These are phyloP conservation scores for Chlorophyllum brunneum DNA, from an alignment of 768 basidiomycete species.

Conservation along the genomic window DNA sequence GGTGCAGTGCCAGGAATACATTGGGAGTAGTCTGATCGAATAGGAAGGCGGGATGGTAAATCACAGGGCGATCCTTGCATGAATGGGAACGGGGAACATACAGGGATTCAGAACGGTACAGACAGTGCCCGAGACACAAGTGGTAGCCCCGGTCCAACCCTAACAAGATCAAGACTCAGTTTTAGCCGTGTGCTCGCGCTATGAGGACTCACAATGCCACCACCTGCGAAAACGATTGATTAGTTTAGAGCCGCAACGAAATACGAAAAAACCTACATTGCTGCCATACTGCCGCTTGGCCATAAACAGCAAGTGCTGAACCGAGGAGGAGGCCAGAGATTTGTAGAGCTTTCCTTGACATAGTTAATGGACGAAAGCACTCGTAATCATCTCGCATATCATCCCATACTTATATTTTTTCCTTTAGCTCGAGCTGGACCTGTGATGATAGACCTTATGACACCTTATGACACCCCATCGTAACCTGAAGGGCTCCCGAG, in stretches of 20 bases:
- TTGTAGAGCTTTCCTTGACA: neutral
- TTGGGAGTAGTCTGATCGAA: constrained; percentile 28
- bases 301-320: neutral
- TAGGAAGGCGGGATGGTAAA: too few relatives aligned
- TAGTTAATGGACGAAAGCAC: neutral
- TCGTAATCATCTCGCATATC: neutral
- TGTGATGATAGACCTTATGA: neutral
- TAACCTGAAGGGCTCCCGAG: constrained; percentile 4
- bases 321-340: neutral
- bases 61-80: neutral
- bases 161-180: constrained; percentile 1
- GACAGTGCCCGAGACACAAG: constrained; percentile 28
- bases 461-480: neutral
- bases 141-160: constrained; percentile 32
- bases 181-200: neutral
- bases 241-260: neutral
- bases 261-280: neutral
- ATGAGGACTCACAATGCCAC: neutral
- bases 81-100: constrained; percentile 14
- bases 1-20: constrained; percentile 26
- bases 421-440: too few relatives aligned
- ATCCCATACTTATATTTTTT: neutral
- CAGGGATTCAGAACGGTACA: constrained; percentile 28
- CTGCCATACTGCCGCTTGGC: neutral
- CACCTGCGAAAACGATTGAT: neutral